These are phyloP conservation scores for Candida railenensis DNA, from an alignment of 805 yeast genomes.

Conservation along the genomic window DNA sequence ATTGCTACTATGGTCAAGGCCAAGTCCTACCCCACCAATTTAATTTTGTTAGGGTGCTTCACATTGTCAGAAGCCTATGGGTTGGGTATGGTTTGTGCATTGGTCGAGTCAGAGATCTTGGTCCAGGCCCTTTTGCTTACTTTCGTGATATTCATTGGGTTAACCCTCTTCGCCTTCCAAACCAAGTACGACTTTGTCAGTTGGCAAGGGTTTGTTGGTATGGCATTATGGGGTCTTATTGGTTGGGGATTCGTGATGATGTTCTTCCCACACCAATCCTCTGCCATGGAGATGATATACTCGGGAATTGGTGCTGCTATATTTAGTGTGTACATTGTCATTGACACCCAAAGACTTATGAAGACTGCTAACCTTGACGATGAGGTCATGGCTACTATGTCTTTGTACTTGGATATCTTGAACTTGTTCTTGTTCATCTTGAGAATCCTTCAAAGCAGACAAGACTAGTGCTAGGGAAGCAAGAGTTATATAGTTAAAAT, in stretches of 20 bases:
- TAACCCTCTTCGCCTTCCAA: slow-evolving; percentile 75
- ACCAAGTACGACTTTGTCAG: slow-evolving; percentile 71
- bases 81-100: slow-evolving; percentile 64
- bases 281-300: slow-evolving; percentile 63
- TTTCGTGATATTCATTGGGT: slow-evolving; percentile 67
- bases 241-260: slow-evolving; percentile 70
- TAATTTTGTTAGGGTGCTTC: slow-evolving; percentile 59
- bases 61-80: slow-evolving; percentile 75
- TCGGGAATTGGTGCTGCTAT: slow-evolving; percentile 72
- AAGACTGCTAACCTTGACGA: slow-evolving; percentile 77
- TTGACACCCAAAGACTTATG: slow-evolving; percentile 81
- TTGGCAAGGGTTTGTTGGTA: slow-evolving; percentile 57
- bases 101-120: slow-evolving; percentile 62
- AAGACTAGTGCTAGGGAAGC: slow-evolving; percentile 9
- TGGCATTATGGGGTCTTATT: slow-evolving; percentile 64
- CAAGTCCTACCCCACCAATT: slow-evolving; percentile 65
- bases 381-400: slow-evolving; percentile 77
- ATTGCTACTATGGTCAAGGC: slow-evolving; percentile 64
- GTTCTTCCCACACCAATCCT: slow-evolving; percentile 53
- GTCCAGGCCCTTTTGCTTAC: slow-evolving; percentile 73
- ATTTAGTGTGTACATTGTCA: slow-evolving; percentile 68
- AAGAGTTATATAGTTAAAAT: neutral
- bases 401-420: slow-evolving; percentile 77
- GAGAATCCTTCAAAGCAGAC: slow-evolving; percentile 49
- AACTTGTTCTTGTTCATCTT: slow-evolving; percentile 77